A percentile compares a stretch with the other conserved stretches of the same genome.
These are phyloP conservation scores for Plasmodium chabaudi DNA, from an alignment of 169 alveolate genomes.

Conservation along the genomic window DNA sequence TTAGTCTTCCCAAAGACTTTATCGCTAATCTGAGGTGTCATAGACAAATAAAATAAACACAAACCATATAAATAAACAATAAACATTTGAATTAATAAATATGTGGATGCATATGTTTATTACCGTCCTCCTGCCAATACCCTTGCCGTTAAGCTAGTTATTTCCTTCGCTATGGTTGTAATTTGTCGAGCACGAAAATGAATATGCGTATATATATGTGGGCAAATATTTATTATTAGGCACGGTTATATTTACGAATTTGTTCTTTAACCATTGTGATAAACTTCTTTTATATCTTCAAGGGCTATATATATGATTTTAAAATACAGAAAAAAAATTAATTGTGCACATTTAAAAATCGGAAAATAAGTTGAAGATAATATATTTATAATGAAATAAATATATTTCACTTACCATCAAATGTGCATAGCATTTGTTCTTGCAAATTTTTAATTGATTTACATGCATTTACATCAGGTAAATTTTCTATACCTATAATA, in stretches of 20 bases:
- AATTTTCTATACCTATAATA: constrained; percentile 39
- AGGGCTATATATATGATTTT: constrained; percentile 26
- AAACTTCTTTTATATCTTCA: constrained; percentile 65
- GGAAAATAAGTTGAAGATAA: too few relatives aligned
- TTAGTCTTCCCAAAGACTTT: constrained; percentile 57
- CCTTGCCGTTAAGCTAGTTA: constrained; percentile 70
- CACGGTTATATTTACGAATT: background rate
- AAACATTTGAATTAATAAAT: background rate
- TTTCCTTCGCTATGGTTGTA: constrained; percentile 41
- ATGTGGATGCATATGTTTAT: background rate
- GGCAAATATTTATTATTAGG: background rate
- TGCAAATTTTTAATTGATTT: constrained; percentile 25
- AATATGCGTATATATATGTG: background rate
- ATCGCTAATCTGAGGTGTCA: constrained; percentile 44
- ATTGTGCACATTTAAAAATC: too few relatives aligned
- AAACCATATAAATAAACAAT: background rate
- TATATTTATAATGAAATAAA: too few relatives aligned
- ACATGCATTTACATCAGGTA: constrained; percentile 61
- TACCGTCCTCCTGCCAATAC: constrained; percentile 73
- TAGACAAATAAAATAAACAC: background rate
- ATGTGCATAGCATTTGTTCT: constrained; percentile 63
- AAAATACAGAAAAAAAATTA: too few relatives aligned
- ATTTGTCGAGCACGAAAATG: background rate
- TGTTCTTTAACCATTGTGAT: constrained; percentile 57
- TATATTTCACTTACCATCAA: constrained; percentile 30